Conservation (phyloP, 78 protist species). For the Corallochytrium limacisporum region DNA sequence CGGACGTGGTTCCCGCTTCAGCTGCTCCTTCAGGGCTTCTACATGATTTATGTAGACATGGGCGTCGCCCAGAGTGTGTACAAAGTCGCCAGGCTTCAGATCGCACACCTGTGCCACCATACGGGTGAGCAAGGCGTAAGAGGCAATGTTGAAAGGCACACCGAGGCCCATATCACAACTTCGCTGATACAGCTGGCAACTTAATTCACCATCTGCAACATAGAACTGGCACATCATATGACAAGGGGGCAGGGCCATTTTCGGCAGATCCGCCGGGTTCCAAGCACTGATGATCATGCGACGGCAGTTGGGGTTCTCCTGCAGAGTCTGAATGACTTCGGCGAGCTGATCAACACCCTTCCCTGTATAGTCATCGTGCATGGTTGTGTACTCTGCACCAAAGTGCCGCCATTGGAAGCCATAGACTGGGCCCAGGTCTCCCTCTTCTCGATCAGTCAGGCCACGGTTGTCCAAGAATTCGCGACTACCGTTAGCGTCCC, state of each 20-base stretch:
- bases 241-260: constrained; percentile 90
- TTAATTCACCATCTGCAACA: constrained; percentile 44
- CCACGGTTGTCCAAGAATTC: constrained; percentile 60
- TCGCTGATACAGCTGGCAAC: constrained; percentile 62
- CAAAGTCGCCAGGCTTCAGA: constrained; percentile 65
- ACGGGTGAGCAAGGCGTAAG: constrained; percentile 58
- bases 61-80: constrained; percentile 74
- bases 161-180: constrained; percentile 66
- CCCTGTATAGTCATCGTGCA: constrained; percentile 68
- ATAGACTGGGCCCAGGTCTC: constrained; percentile 79
- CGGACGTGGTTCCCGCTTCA: constrained; percentile 39
- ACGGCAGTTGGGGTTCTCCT: constrained; percentile 53
- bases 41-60: constrained; percentile 76
- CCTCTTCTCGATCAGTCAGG: constrained; percentile 34
- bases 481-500: constrained; percentile 77
- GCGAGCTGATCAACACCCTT: constrained; percentile 58
- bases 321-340: constrained; percentile 27
- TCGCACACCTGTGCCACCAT: constrained; percentile 55
- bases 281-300: constrained; percentile 75
- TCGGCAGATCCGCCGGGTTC: constrained; percentile 62
- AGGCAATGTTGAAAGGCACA: constrained; percentile 89
- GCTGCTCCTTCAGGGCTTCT: constrained; percentile 54
- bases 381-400: constrained; percentile 66
- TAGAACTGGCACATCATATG: constrained; percentile 69
- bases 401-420: constrained; percentile 93